Conservation (phyloP, 805 yeast genomes). For the Candida vartiovaarae region DNA sequence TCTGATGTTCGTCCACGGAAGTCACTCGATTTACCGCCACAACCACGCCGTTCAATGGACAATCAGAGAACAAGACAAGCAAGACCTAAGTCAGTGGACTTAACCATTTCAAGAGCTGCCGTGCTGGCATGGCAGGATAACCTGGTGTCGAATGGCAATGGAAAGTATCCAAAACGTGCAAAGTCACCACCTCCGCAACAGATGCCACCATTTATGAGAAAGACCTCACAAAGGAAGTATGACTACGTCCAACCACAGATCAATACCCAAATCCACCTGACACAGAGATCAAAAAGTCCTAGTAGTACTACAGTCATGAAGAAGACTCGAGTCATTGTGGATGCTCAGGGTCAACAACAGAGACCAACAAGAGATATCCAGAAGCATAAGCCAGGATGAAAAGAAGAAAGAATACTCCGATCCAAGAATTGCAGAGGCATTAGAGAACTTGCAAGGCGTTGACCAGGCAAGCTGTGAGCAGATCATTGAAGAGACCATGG, state of each 20-base stretch:
- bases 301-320: constrained; percentile 1
- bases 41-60: constrained; percentile 4
- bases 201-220: constrained; percentile 5
- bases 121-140: constrained; percentile 19
- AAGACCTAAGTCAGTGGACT: constrained; percentile 22
- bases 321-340: constrained; percentile 2
- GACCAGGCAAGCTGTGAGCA: constrained; percentile 76
- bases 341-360: neutral
- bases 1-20: neutral
- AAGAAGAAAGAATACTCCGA: constrained; percentile 11
- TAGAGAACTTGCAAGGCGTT: constrained; percentile 48
- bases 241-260: constrained; percentile 22
- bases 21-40: constrained; percentile 15
- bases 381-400: constrained; percentile 1
- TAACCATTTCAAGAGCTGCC: constrained; percentile 21
- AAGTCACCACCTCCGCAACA: constrained; percentile 11
- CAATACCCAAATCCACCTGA: constrained; percentile 22
- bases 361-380: constrained; percentile 1
- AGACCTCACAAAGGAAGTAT: constrained; percentile 11
- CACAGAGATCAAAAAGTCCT: constrained; percentile 8
- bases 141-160: neutral
- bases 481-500: constrained; percentile 80
- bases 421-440: constrained; percentile 22
- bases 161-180: neutral
- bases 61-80: constrained; percentile 4